phyloP scores from a whole-genome alignment of 2,329 filamentous ascomycete genomes.

The Simplicillium sp. region DNA sequence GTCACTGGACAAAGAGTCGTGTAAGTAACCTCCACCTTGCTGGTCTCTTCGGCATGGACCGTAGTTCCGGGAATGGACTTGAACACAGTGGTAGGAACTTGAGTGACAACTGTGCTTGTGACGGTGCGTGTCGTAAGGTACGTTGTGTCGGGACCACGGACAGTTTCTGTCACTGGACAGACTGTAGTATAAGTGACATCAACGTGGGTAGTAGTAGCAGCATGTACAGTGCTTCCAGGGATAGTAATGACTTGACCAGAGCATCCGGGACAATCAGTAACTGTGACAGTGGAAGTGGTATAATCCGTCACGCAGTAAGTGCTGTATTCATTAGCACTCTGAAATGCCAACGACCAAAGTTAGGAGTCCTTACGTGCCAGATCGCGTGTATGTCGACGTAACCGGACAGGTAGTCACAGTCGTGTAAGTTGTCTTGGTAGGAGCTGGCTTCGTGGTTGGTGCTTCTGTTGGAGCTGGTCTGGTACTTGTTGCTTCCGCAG shows the following conservation, averaged over 20 bases:
- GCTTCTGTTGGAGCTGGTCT: conserved; percentile 9
- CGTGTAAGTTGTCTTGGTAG: conserved; percentile 24
- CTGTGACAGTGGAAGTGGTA: too few species aligned
- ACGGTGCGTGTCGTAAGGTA: too few species aligned
- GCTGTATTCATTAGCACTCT: too few species aligned
- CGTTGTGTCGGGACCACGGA: too few species aligned
- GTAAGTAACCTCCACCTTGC: not conserved
- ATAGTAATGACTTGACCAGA: conserved; percentile 23
- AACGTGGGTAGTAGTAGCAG: conserved; percentile 16
- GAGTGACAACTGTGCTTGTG: too few species aligned
- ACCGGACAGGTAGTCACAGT: conserved; percentile 36
- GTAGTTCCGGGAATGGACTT: not conserved
- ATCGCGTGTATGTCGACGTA: conserved; percentile 28
- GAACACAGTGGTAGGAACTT: not conserved
- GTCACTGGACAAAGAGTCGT: not conserved
- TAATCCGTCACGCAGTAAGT: too few species aligned
- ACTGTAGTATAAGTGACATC: conserved; percentile 29
- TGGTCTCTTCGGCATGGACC: not conserved
- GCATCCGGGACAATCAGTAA: conserved; percentile 6
- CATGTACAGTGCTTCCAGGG: conserved; percentile 21
- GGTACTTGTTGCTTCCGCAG: not conserved
- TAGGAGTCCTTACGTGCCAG: conserved; percentile 27
- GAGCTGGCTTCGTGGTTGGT: conserved; percentile 4
- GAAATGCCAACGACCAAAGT: conserved; percentile 4
- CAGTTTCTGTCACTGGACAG: conserved; percentile 7